A percentile compares a stretch with the other conserved stretches of the same genome.
phyloP scores from a whole-genome alignment of 1,139 yeast species.

The Suhomyces anneliseae region DNA sequence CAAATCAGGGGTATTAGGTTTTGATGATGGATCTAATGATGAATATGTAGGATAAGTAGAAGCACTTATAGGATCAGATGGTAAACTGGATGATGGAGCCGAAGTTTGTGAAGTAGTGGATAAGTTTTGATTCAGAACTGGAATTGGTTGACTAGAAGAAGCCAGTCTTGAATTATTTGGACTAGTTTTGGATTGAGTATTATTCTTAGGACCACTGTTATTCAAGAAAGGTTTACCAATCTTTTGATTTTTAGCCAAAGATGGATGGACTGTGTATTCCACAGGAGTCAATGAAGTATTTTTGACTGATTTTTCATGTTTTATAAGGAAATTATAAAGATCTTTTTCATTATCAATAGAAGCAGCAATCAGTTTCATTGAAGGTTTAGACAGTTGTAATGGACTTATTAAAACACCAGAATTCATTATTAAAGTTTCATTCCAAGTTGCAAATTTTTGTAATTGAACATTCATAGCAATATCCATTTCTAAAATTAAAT shows the following conservation, averaged over 20 bases:
- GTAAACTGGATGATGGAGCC: constrained; percentile 1
- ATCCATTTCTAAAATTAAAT: constrained; percentile 81
- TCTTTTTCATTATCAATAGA: constrained; percentile 82
- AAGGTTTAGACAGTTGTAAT: constrained; percentile 39
- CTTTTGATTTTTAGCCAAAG: constrained; percentile 44
- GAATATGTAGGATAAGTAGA: constrained; percentile 12
- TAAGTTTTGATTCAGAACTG: background rate
- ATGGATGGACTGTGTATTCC: constrained; percentile 76
- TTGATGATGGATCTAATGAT: constrained; percentile 43
- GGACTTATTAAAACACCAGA: constrained; percentile 85
- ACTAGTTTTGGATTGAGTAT: constrained; percentile 7
- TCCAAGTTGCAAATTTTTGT: constrained; percentile 84
- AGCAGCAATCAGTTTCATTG: constrained; percentile 75
- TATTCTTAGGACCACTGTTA: constrained; percentile 16
- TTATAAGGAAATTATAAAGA: constrained; percentile 65
- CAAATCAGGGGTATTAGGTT: constrained; percentile 26
- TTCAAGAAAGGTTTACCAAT: constrained; percentile 42
- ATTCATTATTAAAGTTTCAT: constrained; percentile 79
- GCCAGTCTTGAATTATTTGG: background rate
- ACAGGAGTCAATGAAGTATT: constrained; percentile 52
- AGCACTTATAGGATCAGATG: background rate
- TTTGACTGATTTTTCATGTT: constrained; percentile 41
- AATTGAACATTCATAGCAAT: constrained; percentile 85
- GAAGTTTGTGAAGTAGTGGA: background rate
- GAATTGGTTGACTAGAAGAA: background rate